Percentiles rank a stretch among this genome's conserved stretches.
phyloP scores from a whole-genome alignment of 148 eudicot species.

The Chenopodium berlandieri region DNA sequence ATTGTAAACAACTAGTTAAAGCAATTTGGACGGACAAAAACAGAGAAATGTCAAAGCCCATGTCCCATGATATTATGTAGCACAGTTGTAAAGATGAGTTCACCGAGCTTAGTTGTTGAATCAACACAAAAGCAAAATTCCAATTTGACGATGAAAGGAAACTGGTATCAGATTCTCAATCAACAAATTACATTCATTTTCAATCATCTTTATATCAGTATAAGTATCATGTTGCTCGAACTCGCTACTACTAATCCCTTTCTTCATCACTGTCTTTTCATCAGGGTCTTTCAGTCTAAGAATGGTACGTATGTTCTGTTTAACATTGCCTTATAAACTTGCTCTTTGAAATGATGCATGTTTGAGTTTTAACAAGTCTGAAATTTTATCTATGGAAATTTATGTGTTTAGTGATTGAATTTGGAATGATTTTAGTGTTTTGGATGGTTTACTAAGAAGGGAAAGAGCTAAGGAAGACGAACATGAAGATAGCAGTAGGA shows the following conservation, averaged over 20 bases:
- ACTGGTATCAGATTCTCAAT: constrained; percentile 1
- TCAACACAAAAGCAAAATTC: not conserved
- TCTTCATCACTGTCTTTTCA: no score
- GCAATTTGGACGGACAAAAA: constrained; percentile 9
- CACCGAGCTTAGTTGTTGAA: not conserved
- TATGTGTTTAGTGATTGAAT: no score
- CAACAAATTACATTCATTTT: not conserved
- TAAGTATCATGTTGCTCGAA: not conserved
- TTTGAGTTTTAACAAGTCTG: no score
- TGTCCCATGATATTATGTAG: not conserved
- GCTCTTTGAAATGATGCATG: no score
- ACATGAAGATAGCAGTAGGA: constrained; percentile 40
- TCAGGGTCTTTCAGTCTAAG: no score
- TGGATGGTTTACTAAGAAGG: not conserved
- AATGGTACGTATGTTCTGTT: no score
- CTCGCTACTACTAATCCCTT: no score
- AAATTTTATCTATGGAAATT: no score
- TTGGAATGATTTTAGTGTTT: not conserved
- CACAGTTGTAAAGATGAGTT: constrained; percentile 1
- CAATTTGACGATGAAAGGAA: not conserved
- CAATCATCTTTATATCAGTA: not conserved
- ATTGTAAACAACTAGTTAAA: no score
- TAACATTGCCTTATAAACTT: no score
- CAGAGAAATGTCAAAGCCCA: not conserved
- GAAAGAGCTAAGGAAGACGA: constrained; percentile 29